Base-by-base conservation (phyloP, 2,329 filamentous ascomycete genomes). In the Ophiostoma piceae region DNA sequence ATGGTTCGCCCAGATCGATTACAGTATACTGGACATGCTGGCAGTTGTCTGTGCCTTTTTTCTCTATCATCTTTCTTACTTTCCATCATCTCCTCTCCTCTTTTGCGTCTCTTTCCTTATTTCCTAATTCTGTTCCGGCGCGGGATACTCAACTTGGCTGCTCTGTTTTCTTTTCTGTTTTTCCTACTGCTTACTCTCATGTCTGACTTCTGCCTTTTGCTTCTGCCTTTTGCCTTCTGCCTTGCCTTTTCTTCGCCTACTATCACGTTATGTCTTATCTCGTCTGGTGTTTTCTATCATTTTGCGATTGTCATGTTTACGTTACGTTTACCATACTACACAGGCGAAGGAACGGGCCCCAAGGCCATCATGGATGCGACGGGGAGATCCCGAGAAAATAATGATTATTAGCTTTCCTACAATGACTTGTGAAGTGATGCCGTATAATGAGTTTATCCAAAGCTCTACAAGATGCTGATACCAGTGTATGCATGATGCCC, bases 211-310 rank as follows among this genome's bases (percentile, higher is more conserved):
- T 41, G 39, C 11, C 16, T 39, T 39, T 12, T 35, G n/a, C 22
- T 41, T 41, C 6, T 12, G 7, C 29, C 41, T 66, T 41, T 14
- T 12, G 7, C 29, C 41, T 66, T 66, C n/a, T 43, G 47, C n/a
- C 26, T 29, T 41, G n/a, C 9, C 41, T 54, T 19, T 22, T 57
- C 51, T 26, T 11, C 9, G 51, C 26, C 51, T 57, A 57, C 9
- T 57, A 12, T 57, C 26, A 26, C 51, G 51, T 57, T 57, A 65
- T 65, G 62, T 68, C 14, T 62, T 62, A 60, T 62, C 6, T 62
- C 22, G 37, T 32, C 39, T 51, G 47, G 57, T 54, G 41, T 69
- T 62, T 66, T 22, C 54, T 60, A 43, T 69, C 26, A 16, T 35
- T 41, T 41, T n/a, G 43, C 43, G 43, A 47, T n/a, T 66, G 43